phyloP scores from a whole-genome alignment of 306 rosid genomes.

The Glycine tomentella region DNA sequence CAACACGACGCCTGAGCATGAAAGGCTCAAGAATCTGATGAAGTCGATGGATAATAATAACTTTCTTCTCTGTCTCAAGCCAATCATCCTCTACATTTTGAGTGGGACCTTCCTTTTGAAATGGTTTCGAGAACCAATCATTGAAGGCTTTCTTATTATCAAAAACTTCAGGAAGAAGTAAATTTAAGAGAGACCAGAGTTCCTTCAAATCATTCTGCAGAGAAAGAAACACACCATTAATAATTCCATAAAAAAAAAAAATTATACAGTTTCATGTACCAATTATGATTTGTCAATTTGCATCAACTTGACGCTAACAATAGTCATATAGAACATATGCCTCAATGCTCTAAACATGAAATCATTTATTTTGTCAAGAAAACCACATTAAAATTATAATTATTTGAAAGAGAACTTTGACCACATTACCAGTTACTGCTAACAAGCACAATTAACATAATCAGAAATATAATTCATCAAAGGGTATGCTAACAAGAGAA shows the following conservation, averaged over 20 bases:
- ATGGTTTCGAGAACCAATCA: slow-evolving; percentile 98
- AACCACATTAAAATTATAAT: too few species aligned
- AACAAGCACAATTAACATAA: too few species aligned
- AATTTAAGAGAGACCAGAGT: slow-evolving; percentile 97
- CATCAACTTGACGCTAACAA: too few species aligned
- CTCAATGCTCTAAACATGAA: too few species aligned
- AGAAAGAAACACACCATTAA: slow-evolving; percentile 26
- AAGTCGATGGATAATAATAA: slow-evolving; percentile 93
- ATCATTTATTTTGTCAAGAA: too few species aligned
- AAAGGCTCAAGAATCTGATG: slow-evolving; percentile 99
- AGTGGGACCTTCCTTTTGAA: slow-evolving; percentile 85
- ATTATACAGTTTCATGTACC: slow-evolving; percentile 8
- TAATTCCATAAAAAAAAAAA: slow-evolving; percentile 34
- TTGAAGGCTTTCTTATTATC: slow-evolving; percentile 96
- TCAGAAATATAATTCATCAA: too few species aligned
- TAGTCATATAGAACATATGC: too few species aligned
- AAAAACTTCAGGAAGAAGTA: slow-evolving; percentile 98
- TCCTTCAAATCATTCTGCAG: slow-evolving; percentile 99
- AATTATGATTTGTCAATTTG: neutral
- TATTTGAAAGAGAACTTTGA: too few species aligned
- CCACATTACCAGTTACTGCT: too few species aligned
- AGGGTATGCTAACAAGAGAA: too few species aligned
- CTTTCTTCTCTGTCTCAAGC: slow-evolving; percentile 98
- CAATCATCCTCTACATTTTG: slow-evolving; percentile 94
- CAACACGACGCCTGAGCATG: slow-evolving; percentile 99